A percentile compares a stretch with the other conserved stretches of the same genome.
These are phyloP conservation scores for Septoria petroselini DNA, from an alignment of 2,329 filamentous ascomycete genomes.

Conservation along the genomic window DNA sequence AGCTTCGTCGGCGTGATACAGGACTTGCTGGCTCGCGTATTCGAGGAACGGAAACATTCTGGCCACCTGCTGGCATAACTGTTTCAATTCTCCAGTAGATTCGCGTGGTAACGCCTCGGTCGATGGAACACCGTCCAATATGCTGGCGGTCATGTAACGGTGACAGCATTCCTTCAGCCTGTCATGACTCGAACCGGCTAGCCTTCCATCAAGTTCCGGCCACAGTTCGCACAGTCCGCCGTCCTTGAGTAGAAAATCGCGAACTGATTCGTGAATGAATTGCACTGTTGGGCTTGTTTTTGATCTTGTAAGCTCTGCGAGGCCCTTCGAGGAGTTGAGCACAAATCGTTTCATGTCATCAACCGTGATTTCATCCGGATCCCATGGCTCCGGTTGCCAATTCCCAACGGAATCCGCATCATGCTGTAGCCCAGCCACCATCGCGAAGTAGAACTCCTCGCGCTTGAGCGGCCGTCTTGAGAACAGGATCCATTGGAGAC, in stretches of 20 bases:
- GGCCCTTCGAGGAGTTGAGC: conserved; percentile 49
- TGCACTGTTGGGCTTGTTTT: conserved; percentile 43
- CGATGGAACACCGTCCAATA: not conserved
- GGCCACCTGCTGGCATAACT: conserved; percentile 24
- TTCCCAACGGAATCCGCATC: not conserved
- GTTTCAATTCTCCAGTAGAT: conserved; percentile 4
- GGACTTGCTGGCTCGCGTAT: conserved; percentile 15
- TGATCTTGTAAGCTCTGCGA: conserved; percentile 45
- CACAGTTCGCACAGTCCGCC: conserved; percentile 35
- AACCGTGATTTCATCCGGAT: conserved; percentile 23
- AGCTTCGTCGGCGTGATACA: conserved; percentile 3
- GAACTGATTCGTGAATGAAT: conserved; percentile 55
- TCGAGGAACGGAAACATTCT: conserved; percentile 27
- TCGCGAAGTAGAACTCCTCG: conserved; percentile 48
- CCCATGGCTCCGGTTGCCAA: conserved; percentile 17
- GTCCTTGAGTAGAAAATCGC: conserved; percentile 47
- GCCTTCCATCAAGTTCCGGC: conserved; percentile 20
- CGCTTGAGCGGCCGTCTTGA: conserved; percentile 45
- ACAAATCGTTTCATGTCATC: conserved; percentile 39
- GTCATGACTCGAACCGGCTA: conserved; percentile 20
- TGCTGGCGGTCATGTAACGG: not conserved
- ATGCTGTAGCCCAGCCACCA: conserved; percentile 34
- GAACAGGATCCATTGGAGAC: conserved; percentile 55
- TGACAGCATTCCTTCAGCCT: conserved; percentile 22
- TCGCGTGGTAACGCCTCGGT: not conserved